phyloP scores from a whole-genome alignment of 345 rosid genomes.

The Eucalyptus curtisii region DNA sequence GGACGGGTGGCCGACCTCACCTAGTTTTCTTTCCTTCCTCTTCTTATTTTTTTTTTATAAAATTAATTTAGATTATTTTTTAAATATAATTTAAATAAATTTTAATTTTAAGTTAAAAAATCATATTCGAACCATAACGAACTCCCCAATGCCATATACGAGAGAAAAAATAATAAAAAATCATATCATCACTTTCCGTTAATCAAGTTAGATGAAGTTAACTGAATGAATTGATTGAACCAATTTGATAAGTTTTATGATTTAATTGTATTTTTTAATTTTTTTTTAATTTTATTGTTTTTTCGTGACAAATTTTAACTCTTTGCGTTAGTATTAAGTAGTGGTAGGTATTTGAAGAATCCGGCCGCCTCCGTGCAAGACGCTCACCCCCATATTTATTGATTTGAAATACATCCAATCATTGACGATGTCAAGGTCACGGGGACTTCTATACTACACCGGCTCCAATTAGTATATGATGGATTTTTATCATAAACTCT shows the following conservation, averaged over 20 bases:
- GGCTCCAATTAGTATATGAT: not conserved
- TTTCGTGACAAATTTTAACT: no score
- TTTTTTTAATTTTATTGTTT: accelerated
- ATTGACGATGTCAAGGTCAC: not conserved
- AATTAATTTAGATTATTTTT: not conserved
- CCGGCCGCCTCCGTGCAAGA: not conserved
- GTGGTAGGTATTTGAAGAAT: not conserved
- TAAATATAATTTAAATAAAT: no score
- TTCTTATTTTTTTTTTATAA: no score
- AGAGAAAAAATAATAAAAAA: no score
- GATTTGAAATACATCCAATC: not conserved
- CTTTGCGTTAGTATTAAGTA: not conserved
- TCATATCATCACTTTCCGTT: no score
- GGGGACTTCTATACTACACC: not conserved
- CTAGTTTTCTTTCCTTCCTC: not conserved
- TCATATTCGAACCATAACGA: not conserved
- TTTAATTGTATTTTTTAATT: accelerated
- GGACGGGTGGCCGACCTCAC: not conserved
- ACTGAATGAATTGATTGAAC: no score
- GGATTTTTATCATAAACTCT: not conserved
- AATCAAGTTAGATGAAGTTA: no score
- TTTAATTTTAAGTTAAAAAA: no score
- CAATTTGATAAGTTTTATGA: no score
- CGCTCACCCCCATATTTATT: not conserved
- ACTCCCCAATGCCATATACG: no score